phyloP scores from a whole-genome alignment of 2,329 filamentous ascomycete genomes.

The Colletotrichum theobromicola region DNA sequence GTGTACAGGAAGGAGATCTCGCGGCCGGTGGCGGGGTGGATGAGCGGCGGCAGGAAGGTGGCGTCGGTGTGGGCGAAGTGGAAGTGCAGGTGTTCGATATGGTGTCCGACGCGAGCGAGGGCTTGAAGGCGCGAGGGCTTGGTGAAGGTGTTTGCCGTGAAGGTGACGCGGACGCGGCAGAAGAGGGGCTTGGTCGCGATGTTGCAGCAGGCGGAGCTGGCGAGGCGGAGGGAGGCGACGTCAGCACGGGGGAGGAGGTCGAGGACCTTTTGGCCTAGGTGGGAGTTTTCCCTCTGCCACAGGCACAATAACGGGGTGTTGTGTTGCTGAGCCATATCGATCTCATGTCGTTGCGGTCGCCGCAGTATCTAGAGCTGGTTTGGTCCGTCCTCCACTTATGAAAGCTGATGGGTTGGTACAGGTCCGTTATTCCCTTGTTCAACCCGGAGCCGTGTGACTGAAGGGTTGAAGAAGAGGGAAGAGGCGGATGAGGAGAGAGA shows the following conservation, averaged over 20 bases:
- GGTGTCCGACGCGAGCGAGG: conserved; percentile 76
- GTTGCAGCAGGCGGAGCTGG: conserved; percentile 73
- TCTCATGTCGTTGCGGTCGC: conserved; percentile 48
- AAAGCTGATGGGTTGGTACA: background rate
- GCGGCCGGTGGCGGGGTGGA: conserved; percentile 77
- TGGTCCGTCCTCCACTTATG: background rate
- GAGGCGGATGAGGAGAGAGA: background rate
- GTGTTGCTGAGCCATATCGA: conserved; percentile 53
- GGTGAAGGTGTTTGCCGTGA: conserved; percentile 77
- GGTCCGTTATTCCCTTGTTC: background rate
- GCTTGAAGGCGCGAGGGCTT: conserved; percentile 75
- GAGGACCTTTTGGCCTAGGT: conserved; percentile 55
- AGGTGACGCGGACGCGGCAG: conserved; percentile 71
- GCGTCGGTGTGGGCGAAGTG: conserved; percentile 76
- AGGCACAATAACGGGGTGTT: conserved; percentile 57
- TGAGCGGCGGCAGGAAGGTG: conserved; percentile 83
- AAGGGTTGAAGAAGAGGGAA: background rate
- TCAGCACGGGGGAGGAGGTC: conserved; percentile 54
- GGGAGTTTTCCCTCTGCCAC: conserved; percentile 51
- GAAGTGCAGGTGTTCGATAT: conserved; percentile 81
- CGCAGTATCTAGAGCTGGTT: background rate
- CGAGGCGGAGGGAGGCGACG: conserved; percentile 66
- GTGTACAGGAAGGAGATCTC: conserved; percentile 85
- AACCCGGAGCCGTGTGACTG: background rate
- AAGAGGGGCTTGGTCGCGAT: conserved; percentile 74